phyloP scores from a whole-genome alignment of 2,329 filamentous ascomycete genomes.

The Aspergillus carbonarius region DNA sequence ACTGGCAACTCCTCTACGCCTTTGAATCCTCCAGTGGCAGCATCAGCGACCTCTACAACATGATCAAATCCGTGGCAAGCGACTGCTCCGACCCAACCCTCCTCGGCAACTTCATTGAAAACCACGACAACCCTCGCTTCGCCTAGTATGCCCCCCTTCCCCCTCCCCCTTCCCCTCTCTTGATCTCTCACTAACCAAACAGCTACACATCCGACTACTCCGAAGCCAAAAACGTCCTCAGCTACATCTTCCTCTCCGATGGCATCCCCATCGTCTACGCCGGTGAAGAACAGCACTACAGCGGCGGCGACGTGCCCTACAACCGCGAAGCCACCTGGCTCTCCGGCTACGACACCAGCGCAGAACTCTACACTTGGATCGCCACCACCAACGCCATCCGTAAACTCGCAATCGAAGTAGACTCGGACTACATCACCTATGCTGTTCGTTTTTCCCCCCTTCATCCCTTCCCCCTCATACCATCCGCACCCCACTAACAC shows the following conservation, averaged over 20 bases:
- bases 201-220: constrained; percentile 32
- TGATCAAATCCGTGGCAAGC: constrained; percentile 32
- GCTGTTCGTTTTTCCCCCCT: constrained; percentile 20
- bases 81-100: constrained; percentile 46
- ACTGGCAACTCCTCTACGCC: constrained; percentile 35
- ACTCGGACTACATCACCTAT: constrained; percentile 42
- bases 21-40: constrained; percentile 35
- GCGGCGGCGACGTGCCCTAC: constrained; percentile 49
- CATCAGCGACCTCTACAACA: constrained; percentile 34
- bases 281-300: constrained; percentile 65
- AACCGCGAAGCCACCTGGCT: constrained; percentile 61
- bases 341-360: constrained; percentile 48
- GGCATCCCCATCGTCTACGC: constrained; percentile 67
- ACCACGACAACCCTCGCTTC: constrained; percentile 61
- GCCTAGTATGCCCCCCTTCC: constrained; percentile 27
- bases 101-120: constrained; percentile 59
- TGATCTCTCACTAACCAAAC: background rate
- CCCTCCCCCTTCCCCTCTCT: too few relatives aligned
- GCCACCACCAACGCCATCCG: constrained; percentile 53
- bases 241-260: constrained; percentile 58
- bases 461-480: background rate
- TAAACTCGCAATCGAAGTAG: constrained; percentile 39
- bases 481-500: too few relatives aligned
- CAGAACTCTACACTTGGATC: constrained; percentile 52
- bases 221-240: constrained; percentile 61